Evolutionary conservation across 352 stramenopile genomes (phyloP).

Genomic region (Phytopythium litorale): DNA sequence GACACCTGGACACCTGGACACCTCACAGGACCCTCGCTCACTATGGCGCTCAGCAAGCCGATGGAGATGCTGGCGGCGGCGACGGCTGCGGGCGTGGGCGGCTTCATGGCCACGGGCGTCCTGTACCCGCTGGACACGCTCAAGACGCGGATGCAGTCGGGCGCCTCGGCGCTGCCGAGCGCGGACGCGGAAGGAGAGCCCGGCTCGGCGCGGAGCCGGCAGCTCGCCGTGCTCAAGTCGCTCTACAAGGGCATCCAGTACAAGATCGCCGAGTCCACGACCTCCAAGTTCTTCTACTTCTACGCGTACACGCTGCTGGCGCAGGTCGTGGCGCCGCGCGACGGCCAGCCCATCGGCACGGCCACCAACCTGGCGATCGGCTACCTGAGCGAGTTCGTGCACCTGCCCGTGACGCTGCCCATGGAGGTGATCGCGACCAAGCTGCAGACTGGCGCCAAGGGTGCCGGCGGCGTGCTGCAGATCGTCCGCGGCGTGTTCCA

Average conservation of each 20-base stretch:
- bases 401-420: conserved; percentile 80
- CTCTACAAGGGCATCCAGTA: conserved; percentile 83
- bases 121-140: conserved; percentile 86
- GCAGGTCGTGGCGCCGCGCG: conserved; percentile 52
- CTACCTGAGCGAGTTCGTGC: conserved; percentile 78
- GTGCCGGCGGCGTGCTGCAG: conserved; percentile 41
- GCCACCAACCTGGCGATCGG: conserved; percentile 70
- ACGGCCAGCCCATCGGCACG: conserved; percentile 61
- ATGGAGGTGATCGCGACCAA: conserved; percentile 88
- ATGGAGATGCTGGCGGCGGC: conserved; percentile 81
- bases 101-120: conserved; percentile 71
- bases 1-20: too few relatives aligned
- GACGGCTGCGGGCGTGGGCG: conserved; percentile 68
- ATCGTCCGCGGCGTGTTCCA: conserved; percentile 65
- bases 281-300: conserved; percentile 90
- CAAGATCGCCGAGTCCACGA: conserved; percentile 78
- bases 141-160: conserved; percentile 87
- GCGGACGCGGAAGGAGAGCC: conserved; percentile 21
- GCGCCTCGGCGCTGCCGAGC: conserved; percentile 38
- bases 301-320: conserved; percentile 85
- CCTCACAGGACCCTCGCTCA: too few relatives aligned
- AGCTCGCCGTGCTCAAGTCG: conserved; percentile 46
- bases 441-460: conserved; percentile 65
- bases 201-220: conserved; percentile 17
- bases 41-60: conserved; percentile 70